Evolutionary conservation across 495 filamentous ascomycete genomes (phyloP).

Genomic region (Trichocladium antarcticum): DNA sequence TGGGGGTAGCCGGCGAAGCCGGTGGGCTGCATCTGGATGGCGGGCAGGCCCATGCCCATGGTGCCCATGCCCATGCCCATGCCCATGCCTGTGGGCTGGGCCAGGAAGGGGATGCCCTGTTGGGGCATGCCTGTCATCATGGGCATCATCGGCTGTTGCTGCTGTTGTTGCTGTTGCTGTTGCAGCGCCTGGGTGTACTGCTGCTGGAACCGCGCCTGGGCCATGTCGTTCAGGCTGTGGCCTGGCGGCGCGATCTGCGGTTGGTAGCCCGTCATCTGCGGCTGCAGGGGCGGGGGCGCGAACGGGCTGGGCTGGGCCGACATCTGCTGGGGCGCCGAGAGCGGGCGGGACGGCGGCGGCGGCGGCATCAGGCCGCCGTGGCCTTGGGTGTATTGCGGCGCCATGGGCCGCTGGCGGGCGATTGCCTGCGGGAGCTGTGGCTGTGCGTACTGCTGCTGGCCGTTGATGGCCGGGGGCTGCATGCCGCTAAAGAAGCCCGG

Average conservation of each 20-base stretch:
- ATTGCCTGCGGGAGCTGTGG: conserved; percentile 30
- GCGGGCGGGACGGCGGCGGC: conserved; percentile 70
- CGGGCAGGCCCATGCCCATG: conserved; percentile 14
- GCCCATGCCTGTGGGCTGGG: conserved; percentile 30
- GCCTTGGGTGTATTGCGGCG: conserved; percentile 48
- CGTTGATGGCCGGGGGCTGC: conserved; percentile 27
- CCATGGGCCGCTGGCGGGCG: conserved; percentile 60
- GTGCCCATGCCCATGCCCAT: not conserved
- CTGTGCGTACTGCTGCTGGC: conserved; percentile 26
- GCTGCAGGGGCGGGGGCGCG: conserved; percentile 62
- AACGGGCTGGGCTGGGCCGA: conserved; percentile 67
- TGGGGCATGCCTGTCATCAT: conserved; percentile 38
- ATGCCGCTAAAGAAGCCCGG: conserved; percentile 41
- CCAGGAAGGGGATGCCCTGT: conserved; percentile 36
- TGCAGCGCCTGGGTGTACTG: conserved; percentile 32
- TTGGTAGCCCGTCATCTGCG: conserved; percentile 70
- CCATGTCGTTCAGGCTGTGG: conserved; percentile 63
- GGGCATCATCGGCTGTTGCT: conserved; percentile 36
- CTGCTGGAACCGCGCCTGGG: conserved; percentile 55
- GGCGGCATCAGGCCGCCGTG: conserved; percentile 59
- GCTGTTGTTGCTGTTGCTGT: conserved; percentile 19
- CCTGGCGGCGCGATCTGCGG: conserved; percentile 53
- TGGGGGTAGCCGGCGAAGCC: conserved; percentile 50
- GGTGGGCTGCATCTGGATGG: conserved; percentile 54
- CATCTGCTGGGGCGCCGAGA: conserved; percentile 66